Conservation (phyloP, 2,329 filamentous ascomycete species). For the Fusarium sp. region DNA sequence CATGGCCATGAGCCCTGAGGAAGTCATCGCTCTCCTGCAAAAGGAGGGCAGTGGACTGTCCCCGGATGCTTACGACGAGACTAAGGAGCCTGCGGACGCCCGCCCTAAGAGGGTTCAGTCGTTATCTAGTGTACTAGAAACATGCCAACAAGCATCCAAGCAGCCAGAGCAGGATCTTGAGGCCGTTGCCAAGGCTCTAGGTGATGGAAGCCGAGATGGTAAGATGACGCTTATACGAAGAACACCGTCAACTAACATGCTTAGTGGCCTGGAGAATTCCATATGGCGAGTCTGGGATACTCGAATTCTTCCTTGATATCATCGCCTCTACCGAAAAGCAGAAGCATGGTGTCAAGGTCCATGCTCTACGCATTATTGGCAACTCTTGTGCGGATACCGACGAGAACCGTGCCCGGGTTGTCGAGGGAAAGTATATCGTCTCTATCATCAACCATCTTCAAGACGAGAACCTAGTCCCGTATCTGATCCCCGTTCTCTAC, state of each 20-base stretch:
- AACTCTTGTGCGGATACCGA: constrained; percentile 75
- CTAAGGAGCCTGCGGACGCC: constrained; percentile 37
- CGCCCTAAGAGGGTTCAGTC: constrained; percentile 42
- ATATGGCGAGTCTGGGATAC: constrained; percentile 67
- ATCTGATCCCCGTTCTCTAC: constrained; percentile 69
- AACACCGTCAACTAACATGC: not conserved
- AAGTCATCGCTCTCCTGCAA: constrained; percentile 52
- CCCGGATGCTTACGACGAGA: constrained; percentile 44
- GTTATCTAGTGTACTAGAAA: constrained; percentile 53
- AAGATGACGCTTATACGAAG: constrained; percentile 37
- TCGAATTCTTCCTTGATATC: constrained; percentile 66
- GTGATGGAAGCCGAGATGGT: constrained; percentile 68
- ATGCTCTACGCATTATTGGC: constrained; percentile 68
- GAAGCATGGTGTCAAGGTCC: constrained; percentile 60
- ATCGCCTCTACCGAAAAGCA: constrained; percentile 53
- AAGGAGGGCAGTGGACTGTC: constrained; percentile 46
- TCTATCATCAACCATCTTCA: constrained; percentile 61
- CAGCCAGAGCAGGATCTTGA: constrained; percentile 54
- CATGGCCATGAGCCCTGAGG: constrained; percentile 49
- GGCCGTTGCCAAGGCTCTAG: constrained; percentile 62
- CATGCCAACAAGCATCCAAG: constrained; percentile 55
- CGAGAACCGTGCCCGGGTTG: constrained; percentile 68
- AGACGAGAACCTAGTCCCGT: constrained; percentile 61
- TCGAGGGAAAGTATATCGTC: constrained; percentile 60
- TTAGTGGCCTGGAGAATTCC: constrained; percentile 68